phyloP scores from a whole-genome alignment of 1,284 basidiomycete genomes.

The Leccinum fuscescens region DNA sequence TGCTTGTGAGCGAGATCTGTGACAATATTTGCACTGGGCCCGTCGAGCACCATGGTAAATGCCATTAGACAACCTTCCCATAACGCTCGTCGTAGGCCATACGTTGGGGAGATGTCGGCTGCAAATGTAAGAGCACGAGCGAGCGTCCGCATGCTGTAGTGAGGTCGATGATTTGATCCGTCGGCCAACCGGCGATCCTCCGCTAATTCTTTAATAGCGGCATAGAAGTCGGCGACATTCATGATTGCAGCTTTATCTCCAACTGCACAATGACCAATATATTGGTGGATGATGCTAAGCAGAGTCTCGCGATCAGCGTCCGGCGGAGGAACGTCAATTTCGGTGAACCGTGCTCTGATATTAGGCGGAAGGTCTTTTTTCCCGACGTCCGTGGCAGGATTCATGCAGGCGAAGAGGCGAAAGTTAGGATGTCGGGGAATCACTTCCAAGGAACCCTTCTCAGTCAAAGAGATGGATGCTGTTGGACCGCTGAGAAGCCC shows the following conservation, averaged over 20 bases:
- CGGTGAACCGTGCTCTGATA: constrained; percentile 91
- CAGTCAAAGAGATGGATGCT: constrained; percentile 90
- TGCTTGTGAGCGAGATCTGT: constrained; percentile 72
- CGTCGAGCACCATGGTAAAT: constrained; percentile 93
- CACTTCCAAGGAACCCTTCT: constrained; percentile 90
- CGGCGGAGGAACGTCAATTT: constrained; percentile 92
- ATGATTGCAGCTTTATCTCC: constrained; percentile 88
- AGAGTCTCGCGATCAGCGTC: constrained; percentile 92
- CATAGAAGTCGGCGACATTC: constrained; percentile 92
- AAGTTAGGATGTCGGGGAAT: constrained; percentile 93
- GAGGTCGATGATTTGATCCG: constrained; percentile 92
- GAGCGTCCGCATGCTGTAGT: constrained; percentile 97
- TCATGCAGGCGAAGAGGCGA: constrained; percentile 98
- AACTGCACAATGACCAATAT: constrained; percentile 82
- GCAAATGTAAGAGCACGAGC: constrained; percentile 91
- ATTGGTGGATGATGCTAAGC: constrained; percentile 84
- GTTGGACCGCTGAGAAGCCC: constrained; percentile 82
- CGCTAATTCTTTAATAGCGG: constrained; percentile 78
- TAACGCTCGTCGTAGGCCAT: constrained; percentile 82
- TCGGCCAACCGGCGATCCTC: constrained; percentile 86
- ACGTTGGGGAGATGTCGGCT: constrained; percentile 75
- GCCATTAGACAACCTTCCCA: constrained; percentile 99
- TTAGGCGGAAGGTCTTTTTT: constrained; percentile 95
- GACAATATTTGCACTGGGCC: constrained; percentile 69
- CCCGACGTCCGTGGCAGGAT: constrained; percentile 97